These are phyloP conservation scores for Porcisia hertigi DNA, from an alignment of 208 protist genomes.

Conservation along the genomic window DNA sequence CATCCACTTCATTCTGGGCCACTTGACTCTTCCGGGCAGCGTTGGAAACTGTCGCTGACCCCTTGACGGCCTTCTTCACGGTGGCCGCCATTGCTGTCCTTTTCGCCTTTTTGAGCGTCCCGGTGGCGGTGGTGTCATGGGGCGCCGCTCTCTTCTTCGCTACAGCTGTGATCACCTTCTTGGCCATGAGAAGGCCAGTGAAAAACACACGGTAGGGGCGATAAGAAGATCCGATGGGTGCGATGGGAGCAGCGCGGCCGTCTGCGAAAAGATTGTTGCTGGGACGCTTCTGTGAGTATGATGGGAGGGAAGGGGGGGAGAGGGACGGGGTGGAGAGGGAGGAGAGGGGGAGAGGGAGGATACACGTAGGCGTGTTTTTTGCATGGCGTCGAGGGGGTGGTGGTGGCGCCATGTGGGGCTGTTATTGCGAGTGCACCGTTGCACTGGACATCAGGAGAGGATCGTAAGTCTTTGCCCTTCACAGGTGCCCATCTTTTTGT, in stretches of 20 bases:
- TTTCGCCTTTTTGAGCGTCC: slow-evolving; percentile 4
- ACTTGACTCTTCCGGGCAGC: not conserved
- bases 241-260: not conserved
- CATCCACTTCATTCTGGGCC: not conserved
- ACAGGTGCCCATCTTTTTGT: too few relatives aligned
- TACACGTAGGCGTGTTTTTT: too few relatives aligned
- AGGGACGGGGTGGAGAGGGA: not conserved
- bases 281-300: not conserved
- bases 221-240: not conserved
- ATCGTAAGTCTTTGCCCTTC: too few relatives aligned
- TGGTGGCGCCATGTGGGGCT: too few relatives aligned
- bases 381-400: too few relatives aligned
- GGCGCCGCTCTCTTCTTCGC: not conserved
- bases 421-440: too few relatives aligned
- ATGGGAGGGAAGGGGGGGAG: not conserved
- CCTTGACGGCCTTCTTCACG: not conserved
- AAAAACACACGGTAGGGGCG: slow-evolving; percentile 1
- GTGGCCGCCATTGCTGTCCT: not conserved
- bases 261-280: not conserved
- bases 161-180: not conserved
- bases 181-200: not conserved
- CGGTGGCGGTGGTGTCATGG: not conserved
- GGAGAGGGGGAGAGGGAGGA: too few relatives aligned
- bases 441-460: too few relatives aligned
- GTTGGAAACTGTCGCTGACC: not conserved